A percentile compares a stretch with the other conserved stretches of the same genome.
These are phyloP conservation scores for Aspergillus ruber DNA, from an alignment of 2,329 filamentous ascomycete species.

Conservation along the genomic window DNA sequence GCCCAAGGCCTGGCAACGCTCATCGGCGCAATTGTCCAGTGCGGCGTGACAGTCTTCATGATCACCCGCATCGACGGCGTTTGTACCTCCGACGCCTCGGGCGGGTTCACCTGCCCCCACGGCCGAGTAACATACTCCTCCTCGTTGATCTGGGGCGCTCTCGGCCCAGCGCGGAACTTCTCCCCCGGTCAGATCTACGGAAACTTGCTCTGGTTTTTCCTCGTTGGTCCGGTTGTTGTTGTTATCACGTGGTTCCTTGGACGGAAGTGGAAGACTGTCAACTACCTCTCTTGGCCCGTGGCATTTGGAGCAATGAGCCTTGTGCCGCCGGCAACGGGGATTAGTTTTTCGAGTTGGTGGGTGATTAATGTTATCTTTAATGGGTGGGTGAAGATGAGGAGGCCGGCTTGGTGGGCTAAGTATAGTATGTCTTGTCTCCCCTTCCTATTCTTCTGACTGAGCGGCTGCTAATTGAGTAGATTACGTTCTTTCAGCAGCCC, in stretches of 20 bases:
- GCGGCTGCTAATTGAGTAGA: neutral
- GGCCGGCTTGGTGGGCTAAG: conserved; percentile 45
- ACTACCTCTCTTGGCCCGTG: conserved; percentile 62
- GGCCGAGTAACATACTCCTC: conserved; percentile 60
- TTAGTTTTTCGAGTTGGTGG: conserved; percentile 65
- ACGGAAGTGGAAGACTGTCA: conserved; percentile 53
- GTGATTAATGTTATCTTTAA: conserved; percentile 44
- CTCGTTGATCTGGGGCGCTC: conserved; percentile 63
- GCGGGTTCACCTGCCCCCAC: conserved; percentile 54
- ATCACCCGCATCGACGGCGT: conserved; percentile 42
- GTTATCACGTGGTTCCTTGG: conserved; percentile 55
- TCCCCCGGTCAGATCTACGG: conserved; percentile 56
- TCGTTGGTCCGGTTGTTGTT: conserved; percentile 58
- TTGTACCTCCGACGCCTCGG: conserved; percentile 51
- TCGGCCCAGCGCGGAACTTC: conserved; percentile 64
- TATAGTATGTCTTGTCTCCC: conserved; percentile 31
- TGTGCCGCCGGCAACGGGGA: conserved; percentile 62
- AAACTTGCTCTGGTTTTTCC: conserved; percentile 63
- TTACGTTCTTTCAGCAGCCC: conserved; percentile 40
- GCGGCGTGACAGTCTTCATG: conserved; percentile 46
- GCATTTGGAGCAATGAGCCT: conserved; percentile 60
- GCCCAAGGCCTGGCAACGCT: conserved; percentile 48
- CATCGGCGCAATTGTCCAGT: conserved; percentile 44
- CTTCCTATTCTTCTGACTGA: neutral
- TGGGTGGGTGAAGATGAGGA: conserved; percentile 36